Percentiles rank a stretch among this genome's conserved stretches.
Conservation (phyloP, 2,329 filamentous ascomycete species). For the Amauroascus verrucosus region DNA sequence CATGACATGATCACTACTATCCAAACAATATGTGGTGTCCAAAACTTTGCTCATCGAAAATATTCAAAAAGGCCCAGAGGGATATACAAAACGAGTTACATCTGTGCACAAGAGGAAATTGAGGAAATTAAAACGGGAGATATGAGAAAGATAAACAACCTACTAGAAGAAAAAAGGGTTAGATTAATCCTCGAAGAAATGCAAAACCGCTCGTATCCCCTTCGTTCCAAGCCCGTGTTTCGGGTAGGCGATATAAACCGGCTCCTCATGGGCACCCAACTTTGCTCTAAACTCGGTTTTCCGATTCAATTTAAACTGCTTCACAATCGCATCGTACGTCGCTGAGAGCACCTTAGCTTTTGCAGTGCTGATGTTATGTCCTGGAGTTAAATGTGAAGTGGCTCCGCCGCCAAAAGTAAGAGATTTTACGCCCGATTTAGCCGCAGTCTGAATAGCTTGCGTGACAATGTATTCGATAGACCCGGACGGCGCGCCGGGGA, state of each 20-base stretch:
- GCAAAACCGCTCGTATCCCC: slow-evolving; percentile 74
- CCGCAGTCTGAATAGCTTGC: slow-evolving; percentile 54
- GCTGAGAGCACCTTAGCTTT: slow-evolving; percentile 71
- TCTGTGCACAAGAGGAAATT: too few relatives aligned
- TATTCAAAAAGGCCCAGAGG: too few relatives aligned
- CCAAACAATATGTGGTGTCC: too few relatives aligned
- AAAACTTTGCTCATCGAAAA: too few relatives aligned
- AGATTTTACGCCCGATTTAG: slow-evolving; percentile 48
- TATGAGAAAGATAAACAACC: not conserved
- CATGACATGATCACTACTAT: too few relatives aligned
- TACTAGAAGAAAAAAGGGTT: not conserved
- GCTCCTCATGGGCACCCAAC: slow-evolving; percentile 73
- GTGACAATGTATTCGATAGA: slow-evolving; percentile 77
- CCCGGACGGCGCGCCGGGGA: slow-evolving; percentile 74
- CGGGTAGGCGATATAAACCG: slow-evolving; percentile 83
- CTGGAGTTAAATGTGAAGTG: slow-evolving; percentile 60
- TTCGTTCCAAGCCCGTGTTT: slow-evolving; percentile 71
- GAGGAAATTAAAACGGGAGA: too few relatives aligned
- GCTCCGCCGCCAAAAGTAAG: slow-evolving; percentile 87
- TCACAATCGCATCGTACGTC: slow-evolving; percentile 71
- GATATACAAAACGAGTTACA: too few relatives aligned
- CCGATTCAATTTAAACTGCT: slow-evolving; percentile 68
- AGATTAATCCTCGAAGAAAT: slow-evolving; percentile 65
- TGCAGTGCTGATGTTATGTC: slow-evolving; percentile 69
- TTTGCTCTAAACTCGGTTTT: slow-evolving; percentile 89